Conservation (phyloP, 106 monocot species). For the Allium cepa region DNA sequence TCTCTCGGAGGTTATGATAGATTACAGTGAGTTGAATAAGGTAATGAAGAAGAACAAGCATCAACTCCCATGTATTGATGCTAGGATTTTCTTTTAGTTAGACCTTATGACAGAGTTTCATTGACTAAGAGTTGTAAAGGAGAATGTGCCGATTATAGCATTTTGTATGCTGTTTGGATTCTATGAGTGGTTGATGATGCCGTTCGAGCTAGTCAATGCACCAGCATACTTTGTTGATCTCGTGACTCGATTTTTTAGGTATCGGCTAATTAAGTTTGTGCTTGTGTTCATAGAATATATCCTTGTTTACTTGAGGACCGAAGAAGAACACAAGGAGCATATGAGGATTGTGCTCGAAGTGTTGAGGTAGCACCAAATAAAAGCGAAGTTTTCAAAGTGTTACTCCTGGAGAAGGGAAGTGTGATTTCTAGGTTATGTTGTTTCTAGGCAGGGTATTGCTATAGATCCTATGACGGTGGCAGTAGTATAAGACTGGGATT, state of each 20-base stretch:
- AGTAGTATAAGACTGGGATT: not conserved
- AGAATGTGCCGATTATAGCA: not conserved
- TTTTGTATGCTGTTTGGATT: not conserved
- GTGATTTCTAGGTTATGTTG: not conserved
- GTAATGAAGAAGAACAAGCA: not conserved
- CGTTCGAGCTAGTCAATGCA: not conserved
- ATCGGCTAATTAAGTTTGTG: not conserved
- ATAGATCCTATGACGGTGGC: not conserved
- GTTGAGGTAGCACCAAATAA: not conserved
- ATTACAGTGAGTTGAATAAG: not conserved
- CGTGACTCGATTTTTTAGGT: not conserved
- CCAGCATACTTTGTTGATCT: not conserved
- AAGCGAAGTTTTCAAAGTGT: not conserved
- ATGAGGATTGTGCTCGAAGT: not conserved
- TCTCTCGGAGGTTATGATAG: too few species aligned
- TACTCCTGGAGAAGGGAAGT: not conserved
- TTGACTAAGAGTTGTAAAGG: not conserved
- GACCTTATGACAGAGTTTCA: not conserved
- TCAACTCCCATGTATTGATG: not conserved
- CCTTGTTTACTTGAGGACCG: not conserved
- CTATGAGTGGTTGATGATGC: not conserved
- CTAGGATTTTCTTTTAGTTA: not conserved
- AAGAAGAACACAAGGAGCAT: not conserved
- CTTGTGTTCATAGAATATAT: not conserved
- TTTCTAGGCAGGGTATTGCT: not conserved